A percentile compares a stretch with the other conserved stretches of the same genome.
These are phyloP conservation scores for Lactarius trivialis DNA, from an alignment of 768 basidiomycete genomes.

Conservation along the genomic window DNA sequence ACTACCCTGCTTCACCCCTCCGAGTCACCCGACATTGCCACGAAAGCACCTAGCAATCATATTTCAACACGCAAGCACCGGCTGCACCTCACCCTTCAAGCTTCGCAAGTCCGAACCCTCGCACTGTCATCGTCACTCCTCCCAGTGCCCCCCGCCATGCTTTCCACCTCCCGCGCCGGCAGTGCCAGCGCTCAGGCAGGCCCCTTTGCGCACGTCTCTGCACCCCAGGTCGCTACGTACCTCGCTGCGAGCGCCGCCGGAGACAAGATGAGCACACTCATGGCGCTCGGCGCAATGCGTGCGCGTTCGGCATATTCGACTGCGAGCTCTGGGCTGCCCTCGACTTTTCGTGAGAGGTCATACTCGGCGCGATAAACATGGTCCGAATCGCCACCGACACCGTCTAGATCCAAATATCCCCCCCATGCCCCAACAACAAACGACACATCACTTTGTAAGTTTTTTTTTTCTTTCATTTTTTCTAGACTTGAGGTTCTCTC, in stretches of 20 bases:
- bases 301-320: slow-evolving; percentile 62
- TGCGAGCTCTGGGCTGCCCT: slow-evolving; percentile 59
- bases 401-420: too few species aligned
- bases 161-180: slow-evolving; percentile 10
- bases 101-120: too few species aligned
- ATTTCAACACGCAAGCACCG: too few species aligned
- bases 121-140: too few species aligned
- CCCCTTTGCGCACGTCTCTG: slow-evolving; percentile 24
- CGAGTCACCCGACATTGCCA: too few species aligned
- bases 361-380: slow-evolving; percentile 51
- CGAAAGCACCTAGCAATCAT: too few species aligned
- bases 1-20: too few species aligned
- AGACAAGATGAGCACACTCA: slow-evolving; percentile 36
- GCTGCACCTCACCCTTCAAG: too few species aligned
- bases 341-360: slow-evolving; percentile 60
- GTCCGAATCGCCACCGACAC: slow-evolving; percentile 17
- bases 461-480: background rate
- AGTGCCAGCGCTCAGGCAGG: slow-evolving; percentile 14
- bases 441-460: background rate
- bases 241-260: slow-evolving; percentile 25
- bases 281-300: slow-evolving; percentile 59
- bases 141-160: slow-evolving; percentile 39
- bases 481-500: background rate
- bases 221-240: slow-evolving; percentile 24
- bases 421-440: background rate